Evolutionary conservation across 1,284 basidiomycete species (phyloP), one percentile per base, ranked within the genome.

Genomic region (Cryptococcus deneoformans): DNA sequence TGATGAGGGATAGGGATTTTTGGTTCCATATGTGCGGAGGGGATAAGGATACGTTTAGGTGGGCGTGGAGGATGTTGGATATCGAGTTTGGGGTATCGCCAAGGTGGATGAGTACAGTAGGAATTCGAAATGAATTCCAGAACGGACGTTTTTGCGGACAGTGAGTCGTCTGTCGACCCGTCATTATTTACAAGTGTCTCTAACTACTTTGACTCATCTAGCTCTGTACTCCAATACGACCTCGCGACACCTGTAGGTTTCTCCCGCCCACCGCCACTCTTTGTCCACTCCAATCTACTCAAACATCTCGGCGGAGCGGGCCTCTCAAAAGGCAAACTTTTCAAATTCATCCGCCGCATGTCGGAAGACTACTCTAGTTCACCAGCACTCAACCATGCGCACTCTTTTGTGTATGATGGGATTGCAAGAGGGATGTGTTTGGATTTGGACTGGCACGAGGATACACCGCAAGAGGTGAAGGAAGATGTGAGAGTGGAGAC

Each of bases 21-120:
- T 20, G 20, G 20, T 80, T 80, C 66, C 66, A 68, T 20, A 63
- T 81, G 48, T 77, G 75, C 46, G 78, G 78, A 1, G 77, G 76
- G 5, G 77, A 79, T 67, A 80, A 80, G 65, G 79, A 80, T 61
- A 79, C 77, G 36, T 80, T 65, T 67, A 68, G 77, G 52, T 81
- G 79, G 74, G 80, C 76, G 2, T 80, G 78, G 61, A 72, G 77
- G 61, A 67, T 73, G 11, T 63, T 82, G 29, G 77, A 70, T 38
- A 52, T 80, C 3, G 67, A 68, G 3, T 81, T 75, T 59, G 68
- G 69, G 0, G 54, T 69, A 20, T 70, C 76, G 5, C 77, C 78
- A 12, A 72, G 77, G 45, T 80, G 78, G 78, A 72, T 80, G 53
- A 65, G 70, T 5, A 67, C 77, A 2, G 57, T 79, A 24, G 80